Evolutionary conservation across 345 rosid species (phyloP), one percentile per base, ranked within the genome.

Genomic region (Citrus medica): DNA sequence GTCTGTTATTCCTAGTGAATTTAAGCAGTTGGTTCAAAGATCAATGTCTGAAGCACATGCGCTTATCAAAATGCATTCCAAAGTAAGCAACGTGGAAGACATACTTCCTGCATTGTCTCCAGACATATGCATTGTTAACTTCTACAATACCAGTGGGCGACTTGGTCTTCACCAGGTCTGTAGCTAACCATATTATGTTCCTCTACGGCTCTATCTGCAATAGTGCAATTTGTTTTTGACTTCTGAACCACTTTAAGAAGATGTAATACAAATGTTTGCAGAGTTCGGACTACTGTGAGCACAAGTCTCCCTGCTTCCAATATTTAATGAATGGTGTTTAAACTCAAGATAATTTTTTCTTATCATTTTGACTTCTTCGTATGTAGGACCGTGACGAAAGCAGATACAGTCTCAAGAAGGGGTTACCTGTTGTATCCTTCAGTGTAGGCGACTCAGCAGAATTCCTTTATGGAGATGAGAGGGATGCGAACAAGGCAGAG

Each of bases 151-250:
- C 40, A 76, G 53, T 28, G 92, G 95, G 46, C 82, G 83, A 73
- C 91, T 91, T 5, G 95, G 97, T 42, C 92, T 92, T 66, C 92
- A 89, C 84, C 88, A 89, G 93, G 92, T 90, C 46, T 53, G 75
- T 40, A 48, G 40, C 37, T 35, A 35, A 35, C 37, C 37, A 35
- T 35, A 5, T 35, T n/a, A 33, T 22, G 32, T 22, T 32, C 46
- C 65, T 9, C 8, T 46, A 46, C 1, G 16, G 51, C 17, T 46
- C 51, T 19, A 25, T 72, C 21, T 33, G 4, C 22, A 35, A 35
- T 35, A 35, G 37, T 35, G 37, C 37, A 21, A 13, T 56, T 22
- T 55, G 16, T 19, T 9, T 53, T 27, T 48, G 13, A 24, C 28
- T 68, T 69, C 2, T 1, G 21, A 66, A 33, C 35, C 46, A 33